Conservation (phyloP, 345 rosid genomes). For the Atalantia buxifolia region DNA sequence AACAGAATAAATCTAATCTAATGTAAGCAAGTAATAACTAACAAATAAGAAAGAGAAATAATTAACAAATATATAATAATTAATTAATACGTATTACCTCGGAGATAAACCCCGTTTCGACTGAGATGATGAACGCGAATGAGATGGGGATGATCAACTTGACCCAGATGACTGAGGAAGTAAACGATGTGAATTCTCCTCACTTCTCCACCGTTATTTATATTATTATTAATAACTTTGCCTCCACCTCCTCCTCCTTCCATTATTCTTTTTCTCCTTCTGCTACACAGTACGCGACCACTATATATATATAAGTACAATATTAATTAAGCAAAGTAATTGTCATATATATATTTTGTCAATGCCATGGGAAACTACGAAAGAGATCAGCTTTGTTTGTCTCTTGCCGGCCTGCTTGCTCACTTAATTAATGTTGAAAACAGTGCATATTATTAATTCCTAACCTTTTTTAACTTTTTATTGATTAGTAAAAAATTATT, state of each 20-base stretch:
- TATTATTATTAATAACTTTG: no score
- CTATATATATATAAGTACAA: neutral
- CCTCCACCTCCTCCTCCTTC: neutral
- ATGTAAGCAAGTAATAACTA: no score
- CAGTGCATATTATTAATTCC: neutral
- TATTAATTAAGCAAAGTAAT: neutral
- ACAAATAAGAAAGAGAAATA: neutral
- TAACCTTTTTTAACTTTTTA: neutral
- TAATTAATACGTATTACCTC: conserved; percentile 34
- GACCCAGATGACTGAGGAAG: conserved; percentile 56
- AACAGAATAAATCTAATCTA: no score
- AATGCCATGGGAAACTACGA: neutral
- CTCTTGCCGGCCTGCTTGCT: conserved; percentile 10
- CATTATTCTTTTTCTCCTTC: conserved; percentile 5
- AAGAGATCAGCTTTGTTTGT: neutral
- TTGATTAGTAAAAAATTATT: neutral
- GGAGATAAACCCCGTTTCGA: conserved; percentile 52
- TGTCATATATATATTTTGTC: neutral
- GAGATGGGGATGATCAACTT: conserved; percentile 74
- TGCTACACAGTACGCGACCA: neutral
- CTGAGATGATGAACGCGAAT: conserved; percentile 50
- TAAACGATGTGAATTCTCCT: conserved; percentile 65
- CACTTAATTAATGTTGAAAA: neutral
- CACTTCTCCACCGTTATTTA: conserved; percentile 34
- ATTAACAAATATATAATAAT: neutral